These are phyloP conservation scores for Diplotaxis tenuifolia DNA, from an alignment of 345 rosid species.

Conservation along the genomic window DNA sequence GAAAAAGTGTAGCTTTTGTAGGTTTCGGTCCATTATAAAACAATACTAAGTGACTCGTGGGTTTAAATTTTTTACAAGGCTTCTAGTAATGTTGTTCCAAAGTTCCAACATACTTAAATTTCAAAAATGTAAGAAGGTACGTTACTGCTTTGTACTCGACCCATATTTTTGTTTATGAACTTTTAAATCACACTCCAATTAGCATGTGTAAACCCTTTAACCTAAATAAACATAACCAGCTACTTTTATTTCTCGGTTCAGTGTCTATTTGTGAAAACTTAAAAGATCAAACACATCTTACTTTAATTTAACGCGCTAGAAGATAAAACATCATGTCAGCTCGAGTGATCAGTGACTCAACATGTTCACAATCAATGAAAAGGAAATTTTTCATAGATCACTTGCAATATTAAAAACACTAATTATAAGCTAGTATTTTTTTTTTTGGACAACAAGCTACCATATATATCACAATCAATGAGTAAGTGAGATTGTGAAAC, in stretches of 20 bases:
- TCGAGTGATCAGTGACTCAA: neutral
- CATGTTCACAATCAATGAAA: slow-evolving; percentile 2
- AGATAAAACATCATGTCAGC: neutral
- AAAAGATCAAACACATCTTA: neutral
- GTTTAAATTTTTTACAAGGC: neutral
- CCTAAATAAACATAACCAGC: neutral
- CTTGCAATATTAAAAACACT: neutral
- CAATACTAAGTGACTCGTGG: neutral
- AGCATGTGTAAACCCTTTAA: neutral
- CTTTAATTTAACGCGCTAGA: neutral
- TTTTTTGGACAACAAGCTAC: neutral
- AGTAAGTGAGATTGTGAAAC: slow-evolving; percentile 1
- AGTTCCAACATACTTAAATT: neutral
- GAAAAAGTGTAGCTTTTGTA: neutral
- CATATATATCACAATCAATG: slow-evolving; percentile 3
- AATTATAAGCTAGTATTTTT: neutral
- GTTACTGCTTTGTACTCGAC: neutral
- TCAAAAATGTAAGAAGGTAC: neutral
- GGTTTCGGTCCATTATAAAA: neutral
- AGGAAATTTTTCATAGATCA: neutral
- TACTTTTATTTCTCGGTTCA: neutral
- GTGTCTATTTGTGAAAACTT: neutral
- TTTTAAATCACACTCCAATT: neutral
- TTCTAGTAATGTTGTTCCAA: neutral
- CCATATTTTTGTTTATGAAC: neutral